These are phyloP conservation scores for Phytophthora fragariaefolia DNA, from an alignment of 352 stramenopile species.

Conservation along the genomic window DNA sequence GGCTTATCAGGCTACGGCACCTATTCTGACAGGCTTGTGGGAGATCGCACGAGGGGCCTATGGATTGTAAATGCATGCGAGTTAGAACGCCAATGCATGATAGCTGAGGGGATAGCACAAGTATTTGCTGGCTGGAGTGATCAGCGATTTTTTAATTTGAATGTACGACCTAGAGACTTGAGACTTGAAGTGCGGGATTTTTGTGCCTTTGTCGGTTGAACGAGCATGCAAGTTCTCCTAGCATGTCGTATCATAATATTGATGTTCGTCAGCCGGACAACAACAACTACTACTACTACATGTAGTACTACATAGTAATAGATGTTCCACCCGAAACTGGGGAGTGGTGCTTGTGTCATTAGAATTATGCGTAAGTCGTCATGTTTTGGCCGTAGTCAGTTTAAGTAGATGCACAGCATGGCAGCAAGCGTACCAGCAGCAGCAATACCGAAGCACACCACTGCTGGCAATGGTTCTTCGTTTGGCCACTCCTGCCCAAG, in stretches of 20 bases:
- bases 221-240: too few relatives aligned
- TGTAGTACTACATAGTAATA: too few relatives aligned
- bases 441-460: conserved; percentile 60
- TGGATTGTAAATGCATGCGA: conserved; percentile 46
- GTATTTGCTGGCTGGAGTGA: conserved; percentile 33
- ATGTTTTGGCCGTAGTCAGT: conserved; percentile 23
- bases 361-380: too few relatives aligned
- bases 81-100: conserved; percentile 29
- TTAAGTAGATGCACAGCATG: conserved; percentile 71
- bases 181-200: background rate
- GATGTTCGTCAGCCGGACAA: background rate
- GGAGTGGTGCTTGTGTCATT: background rate
- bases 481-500: conserved; percentile 25
- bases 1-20: conserved; percentile 39
- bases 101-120: conserved; percentile 10
- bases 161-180: conserved; percentile 29
- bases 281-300: background rate
- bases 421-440: conserved; percentile 64
- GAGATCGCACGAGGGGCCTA: conserved; percentile 56
- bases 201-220: too few relatives aligned
- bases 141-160: conserved; percentile 34
- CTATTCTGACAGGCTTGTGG: conserved; percentile 44
- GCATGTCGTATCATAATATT: too few relatives aligned
- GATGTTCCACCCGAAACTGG: background rate
- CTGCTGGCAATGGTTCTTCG: conserved; percentile 45